Conservation (phyloP, 2,329 filamentous ascomycete species). For the Colletotrichum tofieldiae region DNA sequence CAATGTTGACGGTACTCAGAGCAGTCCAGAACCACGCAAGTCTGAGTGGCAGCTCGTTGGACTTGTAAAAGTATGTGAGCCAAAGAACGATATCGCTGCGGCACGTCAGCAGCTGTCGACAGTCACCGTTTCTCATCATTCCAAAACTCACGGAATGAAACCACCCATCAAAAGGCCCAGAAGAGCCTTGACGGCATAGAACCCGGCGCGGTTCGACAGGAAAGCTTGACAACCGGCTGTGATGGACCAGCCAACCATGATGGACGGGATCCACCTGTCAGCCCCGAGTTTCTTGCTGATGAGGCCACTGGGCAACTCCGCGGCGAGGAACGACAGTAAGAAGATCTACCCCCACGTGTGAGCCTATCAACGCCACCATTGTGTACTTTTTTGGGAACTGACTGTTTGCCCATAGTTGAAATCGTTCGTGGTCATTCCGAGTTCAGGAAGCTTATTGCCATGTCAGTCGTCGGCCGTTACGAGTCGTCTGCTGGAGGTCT, state of each 20-base stretch:
- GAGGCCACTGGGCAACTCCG: constrained; percentile 65
- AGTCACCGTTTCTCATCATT: not conserved
- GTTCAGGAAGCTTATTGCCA: constrained; percentile 51
- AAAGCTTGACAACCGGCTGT: constrained; percentile 57
- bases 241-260: constrained; percentile 60
- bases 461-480: constrained; percentile 11
- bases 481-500: not conserved
- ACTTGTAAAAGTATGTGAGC: constrained; percentile 53
- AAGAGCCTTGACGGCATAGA: constrained; percentile 59
- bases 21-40: constrained; percentile 52
- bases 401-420: constrained; percentile 61
- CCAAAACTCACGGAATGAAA: constrained; percentile 61
- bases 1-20: constrained; percentile 47
- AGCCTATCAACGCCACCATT: constrained; percentile 22
- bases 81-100: constrained; percentile 50
- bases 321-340: constrained; percentile 60
- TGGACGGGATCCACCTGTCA: constrained; percentile 61
- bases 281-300: constrained; percentile 67
- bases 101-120: not conserved
- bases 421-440: constrained; percentile 62
- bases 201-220: constrained; percentile 54
- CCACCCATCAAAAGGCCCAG: constrained; percentile 66
- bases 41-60: constrained; percentile 49
- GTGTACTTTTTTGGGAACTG: constrained; percentile 25
- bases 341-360: constrained; percentile 54